A percentile compares a stretch with the other conserved stretches of the same genome.
Evolutionary conservation across 306 rosid species (phyloP).

Genomic region (Leucaena leucocephala): DNA sequence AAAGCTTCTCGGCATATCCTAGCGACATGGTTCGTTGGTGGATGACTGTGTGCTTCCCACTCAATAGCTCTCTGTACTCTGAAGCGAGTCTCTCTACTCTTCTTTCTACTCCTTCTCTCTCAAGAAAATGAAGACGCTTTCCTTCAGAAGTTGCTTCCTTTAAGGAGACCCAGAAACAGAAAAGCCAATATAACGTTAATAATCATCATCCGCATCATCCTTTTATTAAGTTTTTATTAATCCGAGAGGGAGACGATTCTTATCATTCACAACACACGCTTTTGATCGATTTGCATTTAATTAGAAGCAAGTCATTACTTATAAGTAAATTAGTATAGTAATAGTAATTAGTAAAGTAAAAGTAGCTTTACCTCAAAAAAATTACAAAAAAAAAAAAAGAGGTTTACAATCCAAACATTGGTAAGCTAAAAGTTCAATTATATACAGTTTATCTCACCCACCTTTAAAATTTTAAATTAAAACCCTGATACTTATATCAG

Average conservation of each 20-base stretch:
- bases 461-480: no score
- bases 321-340: neutral
- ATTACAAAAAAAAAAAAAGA: no score
- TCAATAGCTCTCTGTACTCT: constrained; percentile 33
- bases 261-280: neutral
- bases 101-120: neutral
- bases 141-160: neutral
- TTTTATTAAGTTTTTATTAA: neutral
- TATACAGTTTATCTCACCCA: no score
- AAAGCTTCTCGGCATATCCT: constrained; percentile 97
- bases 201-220: neutral
- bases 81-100: neutral
- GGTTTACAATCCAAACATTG: no score
- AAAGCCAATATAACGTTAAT: constrained; percentile 1
- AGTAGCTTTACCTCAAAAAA: no score
- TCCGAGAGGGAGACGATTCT: neutral
- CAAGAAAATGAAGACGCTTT: neutral
- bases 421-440: no score
- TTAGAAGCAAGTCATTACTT: neutral
- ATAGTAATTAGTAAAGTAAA: neutral
- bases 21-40: constrained; percentile 69
- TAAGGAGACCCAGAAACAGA: constrained; percentile 45
- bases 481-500: no score
- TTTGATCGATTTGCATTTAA: neutral
- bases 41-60: neutral